Percentiles rank a stretch among this genome's conserved stretches.
phyloP scores from a whole-genome alignment of 1,284 basidiomycete species.

The Stereum hirsutum region DNA sequence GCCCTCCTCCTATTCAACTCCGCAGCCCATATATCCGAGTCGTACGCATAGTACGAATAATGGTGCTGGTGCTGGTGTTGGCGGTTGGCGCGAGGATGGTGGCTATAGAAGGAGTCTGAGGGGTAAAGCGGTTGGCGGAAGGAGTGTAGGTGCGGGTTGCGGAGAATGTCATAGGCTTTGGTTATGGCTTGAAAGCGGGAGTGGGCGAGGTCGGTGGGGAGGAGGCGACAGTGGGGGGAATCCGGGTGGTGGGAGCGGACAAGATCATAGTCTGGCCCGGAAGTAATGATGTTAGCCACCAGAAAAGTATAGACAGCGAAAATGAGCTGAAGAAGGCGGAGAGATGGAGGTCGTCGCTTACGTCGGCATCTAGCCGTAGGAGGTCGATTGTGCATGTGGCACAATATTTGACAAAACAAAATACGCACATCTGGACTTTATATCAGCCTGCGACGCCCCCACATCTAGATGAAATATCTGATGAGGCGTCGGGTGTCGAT shows the following conservation, averaged over 20 bases:
- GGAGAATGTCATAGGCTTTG: constrained; percentile 36
- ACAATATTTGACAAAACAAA: background rate
- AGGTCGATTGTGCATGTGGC: background rate
- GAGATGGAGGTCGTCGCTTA: background rate
- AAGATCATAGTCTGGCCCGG: constrained; percentile 38
- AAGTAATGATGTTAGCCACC: no score
- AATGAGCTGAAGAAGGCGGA: background rate
- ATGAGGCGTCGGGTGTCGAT: constrained; percentile 34
- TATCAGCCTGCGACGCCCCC: constrained; percentile 31
- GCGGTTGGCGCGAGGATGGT: no score
- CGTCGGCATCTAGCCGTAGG: no score
- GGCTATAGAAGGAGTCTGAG: no score
- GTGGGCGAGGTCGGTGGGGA: constrained; percentile 28
- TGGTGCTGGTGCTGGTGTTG: no score
- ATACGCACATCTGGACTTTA: constrained; percentile 41
- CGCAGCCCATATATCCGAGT: constrained; percentile 22
- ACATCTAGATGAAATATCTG: constrained; percentile 44
- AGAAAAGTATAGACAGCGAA: no score
- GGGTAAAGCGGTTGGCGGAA: no score
- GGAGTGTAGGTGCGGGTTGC: no score
- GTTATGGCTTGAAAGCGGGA: constrained; percentile 40
- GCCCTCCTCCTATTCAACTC: constrained; percentile 31
- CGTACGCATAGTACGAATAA: no score
- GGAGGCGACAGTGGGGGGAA: constrained; percentile 20
- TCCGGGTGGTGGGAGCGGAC: constrained; percentile 46